Conservation (phyloP, 2,329 filamentous ascomycete species). For the Sarocladium brachiariae region DNA sequence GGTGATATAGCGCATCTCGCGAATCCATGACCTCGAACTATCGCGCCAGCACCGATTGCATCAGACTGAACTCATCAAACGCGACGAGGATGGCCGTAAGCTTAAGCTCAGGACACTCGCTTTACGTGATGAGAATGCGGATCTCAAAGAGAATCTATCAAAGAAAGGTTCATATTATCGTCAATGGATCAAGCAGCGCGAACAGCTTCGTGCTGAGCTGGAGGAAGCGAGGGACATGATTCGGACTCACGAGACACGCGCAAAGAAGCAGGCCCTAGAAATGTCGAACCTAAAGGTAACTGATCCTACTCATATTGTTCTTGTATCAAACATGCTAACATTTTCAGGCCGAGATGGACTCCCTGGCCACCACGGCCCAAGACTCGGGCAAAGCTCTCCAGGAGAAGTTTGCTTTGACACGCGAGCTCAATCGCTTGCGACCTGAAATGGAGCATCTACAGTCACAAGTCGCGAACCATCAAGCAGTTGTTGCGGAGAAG, state of each 20-base stretch:
- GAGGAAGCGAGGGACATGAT: conserved; percentile 34
- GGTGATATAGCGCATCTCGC: conserved; percentile 32
- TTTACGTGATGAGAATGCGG: conserved; percentile 67
- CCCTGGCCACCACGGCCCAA: conserved; percentile 58
- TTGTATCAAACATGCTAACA: background rate
- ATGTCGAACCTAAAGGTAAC: conserved; percentile 41
- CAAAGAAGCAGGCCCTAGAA: conserved; percentile 42
- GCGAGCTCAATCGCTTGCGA: conserved; percentile 45
- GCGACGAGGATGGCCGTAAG: conserved; percentile 68
- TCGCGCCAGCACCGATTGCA: conserved; percentile 61
- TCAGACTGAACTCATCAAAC: conserved; percentile 59
- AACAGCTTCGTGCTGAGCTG: conserved; percentile 35
- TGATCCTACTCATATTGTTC: background rate
- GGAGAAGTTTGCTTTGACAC: conserved; percentile 46
- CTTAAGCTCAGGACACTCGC: conserved; percentile 62
- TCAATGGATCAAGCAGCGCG: conserved; percentile 31
- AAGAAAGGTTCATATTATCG: conserved; percentile 55
- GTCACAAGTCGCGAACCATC: conserved; percentile 51
- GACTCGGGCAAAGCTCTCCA: conserved; percentile 64
- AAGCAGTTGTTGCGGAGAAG: conserved; percentile 70
- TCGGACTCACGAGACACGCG: conserved; percentile 38
- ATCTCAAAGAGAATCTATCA: conserved; percentile 56
- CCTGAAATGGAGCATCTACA: conserved; percentile 51
- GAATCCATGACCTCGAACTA: conserved; percentile 56
- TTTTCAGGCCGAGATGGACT: conserved; percentile 60